Conservation (phyloP, 129 eudicot species). For the Flaveria brownii region DNA sequence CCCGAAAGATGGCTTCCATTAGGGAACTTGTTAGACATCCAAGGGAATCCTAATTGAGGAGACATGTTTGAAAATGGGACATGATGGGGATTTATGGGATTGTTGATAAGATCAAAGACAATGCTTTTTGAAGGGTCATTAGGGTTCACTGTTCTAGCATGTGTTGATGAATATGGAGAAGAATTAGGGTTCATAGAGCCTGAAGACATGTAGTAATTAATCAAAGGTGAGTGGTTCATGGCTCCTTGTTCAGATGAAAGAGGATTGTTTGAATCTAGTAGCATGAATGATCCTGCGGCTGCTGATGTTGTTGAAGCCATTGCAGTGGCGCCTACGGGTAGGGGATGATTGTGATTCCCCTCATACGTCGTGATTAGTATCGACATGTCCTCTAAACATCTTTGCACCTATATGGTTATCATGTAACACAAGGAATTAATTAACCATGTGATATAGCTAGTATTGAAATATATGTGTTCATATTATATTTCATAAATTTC, state of each 20-base stretch:
- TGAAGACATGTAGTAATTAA: conserved; percentile 36
- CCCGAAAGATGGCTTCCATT: conserved; percentile 33
- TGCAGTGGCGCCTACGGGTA: conserved; percentile 89
- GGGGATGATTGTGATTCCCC: conserved; percentile 89
- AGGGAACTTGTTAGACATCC: conserved; percentile 48
- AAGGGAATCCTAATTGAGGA: conserved; percentile 48
- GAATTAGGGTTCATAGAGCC: conserved; percentile 32
- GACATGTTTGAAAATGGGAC: conserved; percentile 38
- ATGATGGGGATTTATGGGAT: conserved; percentile 34
- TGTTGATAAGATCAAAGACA: conserved; percentile 68
- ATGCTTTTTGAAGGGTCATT: conserved; percentile 65
- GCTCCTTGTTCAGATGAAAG: conserved; percentile 32
- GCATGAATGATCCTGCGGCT: conserved; percentile 51
- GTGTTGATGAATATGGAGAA: conserved; percentile 42
- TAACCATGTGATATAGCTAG: conserved; percentile 9
- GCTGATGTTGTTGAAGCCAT: conserved; percentile 88
- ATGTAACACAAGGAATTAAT: background rate
- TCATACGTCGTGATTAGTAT: conserved; percentile 89
- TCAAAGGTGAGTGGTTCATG: conserved; percentile 37
- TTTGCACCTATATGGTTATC: conserved; percentile 58
- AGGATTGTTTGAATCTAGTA: conserved; percentile 53
- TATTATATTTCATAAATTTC: background rate
- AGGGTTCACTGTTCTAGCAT: conserved; percentile 42
- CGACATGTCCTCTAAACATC: conserved; percentile 91
- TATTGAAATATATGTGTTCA: conserved; percentile 2